Conservation (phyloP, 2,329 filamentous ascomycete genomes). For the Plectosphaerella plurivora region DNA sequence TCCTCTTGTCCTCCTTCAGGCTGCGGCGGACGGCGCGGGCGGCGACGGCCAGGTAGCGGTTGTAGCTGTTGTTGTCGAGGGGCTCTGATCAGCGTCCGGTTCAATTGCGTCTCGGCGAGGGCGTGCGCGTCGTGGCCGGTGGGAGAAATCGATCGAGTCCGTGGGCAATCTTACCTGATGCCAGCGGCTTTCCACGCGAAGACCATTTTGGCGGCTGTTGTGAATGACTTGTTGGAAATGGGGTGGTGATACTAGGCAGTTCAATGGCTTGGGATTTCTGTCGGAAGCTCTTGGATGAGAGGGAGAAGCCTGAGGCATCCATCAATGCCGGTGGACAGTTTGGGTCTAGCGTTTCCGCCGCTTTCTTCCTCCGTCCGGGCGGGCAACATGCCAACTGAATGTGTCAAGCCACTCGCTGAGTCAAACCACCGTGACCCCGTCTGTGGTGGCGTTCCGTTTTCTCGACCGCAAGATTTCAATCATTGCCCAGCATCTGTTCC, state of each 20-base stretch:
- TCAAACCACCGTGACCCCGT: too few species aligned
- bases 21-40: slow-evolving; percentile 93
- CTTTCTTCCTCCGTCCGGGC: too few species aligned
- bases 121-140: background rate
- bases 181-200: slow-evolving; percentile 98
- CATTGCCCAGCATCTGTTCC: too few species aligned
- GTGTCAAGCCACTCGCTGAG: too few species aligned
- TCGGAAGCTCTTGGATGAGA: background rate
- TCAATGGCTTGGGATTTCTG: slow-evolving; percentile 16
- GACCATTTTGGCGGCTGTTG: slow-evolving; percentile 68
- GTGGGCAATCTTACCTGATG: slow-evolving; percentile 70
- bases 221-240: slow-evolving; percentile 23
- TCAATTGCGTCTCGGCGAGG: background rate
- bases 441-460: too few species aligned
- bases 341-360: too few species aligned
- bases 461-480: too few species aligned
- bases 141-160: background rate
- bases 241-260: slow-evolving; percentile 25
- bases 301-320: background rate
- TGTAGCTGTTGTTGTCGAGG: slow-evolving; percentile 67
- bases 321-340: background rate
- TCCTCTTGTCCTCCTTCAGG: slow-evolving; percentile 90
- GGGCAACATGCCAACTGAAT: too few species aligned
- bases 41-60: slow-evolving; percentile 97
- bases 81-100: slow-evolving; percentile 22